Evolutionary conservation across 495 filamentous ascomycete genomes (phyloP), one percentile per base, ranked within the genome.

Genomic region (Stereocaulon alpinum): DNA sequence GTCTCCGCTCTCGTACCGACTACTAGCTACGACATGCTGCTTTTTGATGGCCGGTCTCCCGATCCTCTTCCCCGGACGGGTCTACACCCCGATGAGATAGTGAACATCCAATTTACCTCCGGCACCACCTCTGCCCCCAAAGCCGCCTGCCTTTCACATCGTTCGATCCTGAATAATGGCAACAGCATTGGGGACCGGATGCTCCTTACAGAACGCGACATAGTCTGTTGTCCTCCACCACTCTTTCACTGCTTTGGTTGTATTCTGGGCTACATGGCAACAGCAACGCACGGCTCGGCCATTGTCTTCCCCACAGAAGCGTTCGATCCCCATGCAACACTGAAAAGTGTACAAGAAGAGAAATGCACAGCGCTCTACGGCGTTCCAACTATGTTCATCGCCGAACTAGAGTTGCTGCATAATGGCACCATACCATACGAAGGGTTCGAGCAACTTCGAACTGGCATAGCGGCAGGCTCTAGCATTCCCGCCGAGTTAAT

Each of bases 101-200:
- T 94, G 47, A 96, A 96, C 68, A 95, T 98, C 63, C 93, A 98
- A 68, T 98, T 96, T 72, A 98, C 93, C 9, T 92, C 87, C 7
- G 93, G 92, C 30, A 98, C 92, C 7, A 98, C 92, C 0, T 85
- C 84, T 0, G 74, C 80, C 67, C 93, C 93, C 3, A 98, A 98
- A 75, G 93, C 93, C 0, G 90, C 92, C 1, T 95, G 89, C 72
- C 79, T 98, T 4, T 85, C 80, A 6, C 93, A 98, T 71, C 79
- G 76, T 9, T 83, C 79, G 12, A 95, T 98, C 61, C 75, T 98
- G 43, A 98, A 98, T 69, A 96, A 96, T 68, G 90, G 91, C 37
- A 79, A 77, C 9, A 82, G 86, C 42, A 91, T 95, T 61, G 90
- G 88, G 2, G 78, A 85, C 62, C 75, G 91, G 18, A 94, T 96